Evolutionary conservation across 2,329 filamentous ascomycete genomes (phyloP).

Genomic region (Cladophialophora chaetospira): DNA sequence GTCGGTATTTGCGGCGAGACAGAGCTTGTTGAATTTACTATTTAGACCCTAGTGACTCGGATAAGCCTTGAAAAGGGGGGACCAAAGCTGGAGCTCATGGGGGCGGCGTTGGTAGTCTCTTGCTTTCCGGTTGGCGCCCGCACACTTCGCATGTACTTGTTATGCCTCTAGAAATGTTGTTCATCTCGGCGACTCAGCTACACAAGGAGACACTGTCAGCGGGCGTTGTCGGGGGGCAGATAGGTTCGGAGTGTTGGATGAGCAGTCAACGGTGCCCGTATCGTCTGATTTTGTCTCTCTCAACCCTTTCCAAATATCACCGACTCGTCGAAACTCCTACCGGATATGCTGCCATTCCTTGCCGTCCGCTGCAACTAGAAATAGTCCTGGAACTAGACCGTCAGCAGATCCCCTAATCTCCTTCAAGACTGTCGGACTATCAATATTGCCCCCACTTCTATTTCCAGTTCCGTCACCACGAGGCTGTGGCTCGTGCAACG

Average conservation of each 20-base stretch:
- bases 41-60: neutral
- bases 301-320: neutral
- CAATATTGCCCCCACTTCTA: conserved; percentile 1
- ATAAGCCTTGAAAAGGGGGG: conserved; percentile 4
- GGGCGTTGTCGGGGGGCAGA: neutral
- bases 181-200: neutral
- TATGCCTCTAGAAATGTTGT: conserved; percentile 3
- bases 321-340: too few relatives aligned
- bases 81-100: neutral
- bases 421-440: conserved; percentile 8
- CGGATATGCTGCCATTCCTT: conserved; percentile 2
- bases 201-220: conserved; percentile 1
- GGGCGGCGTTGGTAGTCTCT: conserved; percentile 8
- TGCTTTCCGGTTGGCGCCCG: conserved; percentile 7
- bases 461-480: conserved; percentile 3
- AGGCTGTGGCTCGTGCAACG: conserved; percentile 4
- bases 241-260: neutral
- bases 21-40: conserved; percentile 1
- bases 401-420: conserved; percentile 3
- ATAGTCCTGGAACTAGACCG: neutral
- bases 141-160: neutral
- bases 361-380: conserved; percentile 8
- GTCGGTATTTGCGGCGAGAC: conserved; percentile 2
- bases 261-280: neutral
- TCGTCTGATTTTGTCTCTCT: neutral